Evolutionary conservation across 768 basidiomycete species (phyloP), one percentile per base, ranked within the genome.

Genomic region (Polyporus arcularius): DNA sequence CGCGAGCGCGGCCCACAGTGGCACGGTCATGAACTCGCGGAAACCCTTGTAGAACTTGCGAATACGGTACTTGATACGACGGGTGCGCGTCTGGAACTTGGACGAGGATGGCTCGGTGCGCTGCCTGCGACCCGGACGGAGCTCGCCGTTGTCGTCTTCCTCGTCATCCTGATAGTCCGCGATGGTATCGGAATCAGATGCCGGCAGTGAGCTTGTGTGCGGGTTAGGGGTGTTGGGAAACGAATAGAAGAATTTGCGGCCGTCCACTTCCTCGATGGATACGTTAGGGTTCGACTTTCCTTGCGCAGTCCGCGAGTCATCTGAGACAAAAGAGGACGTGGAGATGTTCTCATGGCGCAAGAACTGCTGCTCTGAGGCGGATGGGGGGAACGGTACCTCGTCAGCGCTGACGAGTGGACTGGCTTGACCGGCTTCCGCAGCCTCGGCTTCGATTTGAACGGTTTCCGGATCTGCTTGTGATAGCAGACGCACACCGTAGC

Each of bases 11-110:
- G 92, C 90, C 81, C 91, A 89, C 42, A 96, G 82, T 0, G 95
- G 94, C 0, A 88, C 89, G 0, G 95, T 96, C 89, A 97, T 92
- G 74, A 94, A 93, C 21, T 81, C 80, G 69, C 83, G 82, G 66
- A 88, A 73, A 7, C 75, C 72, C 7, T 70, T 70, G 73, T 79
- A 79, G 26, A 65, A n/a, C 12, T 71, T 68, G 10, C 63, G 58
- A 8, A 76, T 32, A 9, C 68, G 67, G 15, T 71, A 69, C 42
- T 67, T 60, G 5, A 68, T 16, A 21, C 72, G 72, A 18, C 71
- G 69, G 47, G 72, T 41, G 53, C 67, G 64, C 4, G 74, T 68
- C 43, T 71, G 68, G 57, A 61, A 68, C 7, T 50, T 51, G 1
- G 68, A 68, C 26, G 65, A 63, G 35, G 70, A 66, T 32, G 65